Base-by-base conservation (phyloP, 2,329 filamentous ascomycete species). In the Calcarisporium arbuscula region DNA sequence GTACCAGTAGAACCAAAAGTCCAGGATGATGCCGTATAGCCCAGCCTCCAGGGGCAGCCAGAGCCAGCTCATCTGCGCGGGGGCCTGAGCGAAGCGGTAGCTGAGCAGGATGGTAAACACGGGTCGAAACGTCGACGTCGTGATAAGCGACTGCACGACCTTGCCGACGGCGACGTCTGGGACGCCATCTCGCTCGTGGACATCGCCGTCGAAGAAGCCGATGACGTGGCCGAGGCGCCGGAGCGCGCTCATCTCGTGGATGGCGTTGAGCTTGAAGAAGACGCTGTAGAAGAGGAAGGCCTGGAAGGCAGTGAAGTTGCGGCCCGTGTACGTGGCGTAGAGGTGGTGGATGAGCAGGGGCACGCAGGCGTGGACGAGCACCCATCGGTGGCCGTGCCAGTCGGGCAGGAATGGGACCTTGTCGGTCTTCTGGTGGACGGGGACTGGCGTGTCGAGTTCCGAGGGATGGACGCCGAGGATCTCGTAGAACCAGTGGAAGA, bases 381-480 rank as follows among this genome's bases (percentile, higher is more conserved):
- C 46, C 53, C 54, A 61, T 10, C 43, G 40, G 34, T 60, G 51
- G 15, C 40, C 35, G 14, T 46, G 35, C 43, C 42, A 53, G 16
- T 58, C 45, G 6, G 50, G 36, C 4, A 59, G 22, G 31, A 51
- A 49, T 2, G 53, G 55, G 19, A 60, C 47, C 23, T 46, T 49
- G 34, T 60, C 57, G 2, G 45, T 48, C 44, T 61, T 61, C n/a
- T 41, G 29, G 40, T 55, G 50, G 3, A 56, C 47, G 2, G 57
- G 57, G 5, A 44, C 22, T 4, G 25, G 8, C 20, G 39, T 25
- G 36, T 43, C 26, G 10, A 42, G 35, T 21, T 42, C 30, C 5
- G 34, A 18, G 2, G 38, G 42, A 27, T 47, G 42, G 12, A 43
- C 21, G 27, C 33, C 28, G 27, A 43, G 28, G 12, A 43, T 23